Base-by-base conservation (phyloP, 352 stramenopile species). In the Phytophthora europaea region DNA sequence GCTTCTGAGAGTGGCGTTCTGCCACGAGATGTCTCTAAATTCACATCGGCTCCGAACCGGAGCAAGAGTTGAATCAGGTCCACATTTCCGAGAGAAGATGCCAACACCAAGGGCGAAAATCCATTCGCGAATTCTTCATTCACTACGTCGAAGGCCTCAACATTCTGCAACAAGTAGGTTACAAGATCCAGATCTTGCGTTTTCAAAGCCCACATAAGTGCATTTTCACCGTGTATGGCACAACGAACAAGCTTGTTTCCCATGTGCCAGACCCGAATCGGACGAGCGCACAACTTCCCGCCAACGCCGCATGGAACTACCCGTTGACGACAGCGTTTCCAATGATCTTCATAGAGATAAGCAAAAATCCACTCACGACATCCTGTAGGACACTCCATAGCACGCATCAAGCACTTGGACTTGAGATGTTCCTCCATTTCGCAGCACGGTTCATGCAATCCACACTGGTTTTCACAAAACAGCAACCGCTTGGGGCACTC, bases 101-200 rank as follows among this genome's bases (percentile, higher is more conserved):
- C 85, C 5, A 91, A 73, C 8, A 73, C 60, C n/a, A 95, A 52
- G 8, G 89, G 83, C 2, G 83, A 80, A 65, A 92, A 94, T 0
- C 89, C 89, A 50, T 91, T 94, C 1, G 77, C 61, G 40, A 91
- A 94, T 65, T 95, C 87, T 18, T 74, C 73, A 34, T 92, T 80
- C 3, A 93, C 65, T 9, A 78, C 76, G 5, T 67, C 53, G 2
- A 61, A 65, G 9, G 56, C 56, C 51, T 78, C 77, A 3, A 94
- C 65, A 18, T 67, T 83, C 34, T 89, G 76, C 7, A 94, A 55
- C 10, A 95, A 85, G 72, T 92, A 92, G 5, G 70, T 76, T 18
- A 83, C 79, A 20, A 94, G 70, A 23, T 94, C 87, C 2, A 92
- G 51, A 58, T 95, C 89, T 2, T 76, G 71, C 1, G 60, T 72